Evolutionary conservation across 805 yeast species (phyloP).

Genomic region (Pichia sporocuriosa): DNA sequence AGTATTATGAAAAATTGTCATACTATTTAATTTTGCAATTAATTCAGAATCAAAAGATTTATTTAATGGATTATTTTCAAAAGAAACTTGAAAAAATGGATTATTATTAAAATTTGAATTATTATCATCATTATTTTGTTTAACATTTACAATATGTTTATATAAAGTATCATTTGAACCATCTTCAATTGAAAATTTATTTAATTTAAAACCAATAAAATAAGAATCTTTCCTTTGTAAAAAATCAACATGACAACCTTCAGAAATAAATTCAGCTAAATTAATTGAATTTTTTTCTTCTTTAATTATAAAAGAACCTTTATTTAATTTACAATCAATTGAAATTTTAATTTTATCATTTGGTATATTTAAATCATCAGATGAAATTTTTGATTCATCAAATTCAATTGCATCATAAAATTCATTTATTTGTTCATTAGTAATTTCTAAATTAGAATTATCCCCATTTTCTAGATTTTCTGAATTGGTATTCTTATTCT

Average conservation of each 20-base stretch:
- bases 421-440: constrained; percentile 85
- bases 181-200: constrained; percentile 82
- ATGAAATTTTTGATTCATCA: constrained; percentile 52
- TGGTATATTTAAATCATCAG: constrained; percentile 59
- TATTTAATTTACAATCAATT: constrained; percentile 58
- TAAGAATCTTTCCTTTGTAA: constrained; percentile 76
- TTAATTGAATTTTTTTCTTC: constrained; percentile 35
- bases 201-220: constrained; percentile 61
- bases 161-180: constrained; percentile 75
- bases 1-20: constrained; percentile 88
- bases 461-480: too few species aligned
- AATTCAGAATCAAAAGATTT: constrained; percentile 75
- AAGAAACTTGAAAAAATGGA: constrained; percentile 76
- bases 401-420: constrained; percentile 90
- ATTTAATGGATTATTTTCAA: constrained; percentile 84
- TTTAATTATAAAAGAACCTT: constrained; percentile 69
- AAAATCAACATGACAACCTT: constrained; percentile 70
- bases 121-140: constrained; percentile 38
- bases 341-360: constrained; percentile 65
- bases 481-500: too few species aligned
- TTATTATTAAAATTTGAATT: constrained; percentile 12
- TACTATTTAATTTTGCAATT: constrained; percentile 67
- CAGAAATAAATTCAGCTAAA: constrained; percentile 74
- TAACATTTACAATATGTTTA: constrained; percentile 82
- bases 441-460: constrained; percentile 37